Conservation (phyloP, 1,284 basidiomycete species). For the Papiliotrema fonsecae region DNA sequence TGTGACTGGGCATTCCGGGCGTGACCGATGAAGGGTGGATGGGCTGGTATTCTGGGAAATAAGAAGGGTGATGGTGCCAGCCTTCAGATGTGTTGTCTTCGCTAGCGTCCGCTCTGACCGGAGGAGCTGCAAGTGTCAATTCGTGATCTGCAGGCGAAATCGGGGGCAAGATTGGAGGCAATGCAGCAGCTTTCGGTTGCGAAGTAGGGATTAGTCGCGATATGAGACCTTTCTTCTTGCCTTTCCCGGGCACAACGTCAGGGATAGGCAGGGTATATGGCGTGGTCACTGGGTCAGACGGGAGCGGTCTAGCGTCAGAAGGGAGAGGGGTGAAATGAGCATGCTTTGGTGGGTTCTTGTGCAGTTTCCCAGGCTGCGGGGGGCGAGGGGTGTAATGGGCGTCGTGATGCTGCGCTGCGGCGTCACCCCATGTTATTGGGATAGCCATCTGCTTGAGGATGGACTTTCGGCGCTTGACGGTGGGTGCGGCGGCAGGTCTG, state of each 20-base stretch:
- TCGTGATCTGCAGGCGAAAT: not conserved
- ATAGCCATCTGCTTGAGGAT: conserved; percentile 5
- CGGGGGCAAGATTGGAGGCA: too few species aligned
- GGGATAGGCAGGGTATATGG: too few species aligned
- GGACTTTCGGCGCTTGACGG: not conserved
- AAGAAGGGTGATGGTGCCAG: conserved; percentile 31
- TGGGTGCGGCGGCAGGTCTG: conserved; percentile 2
- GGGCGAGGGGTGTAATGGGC: not conserved
- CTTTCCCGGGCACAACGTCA: too few species aligned
- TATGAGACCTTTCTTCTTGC: too few species aligned
- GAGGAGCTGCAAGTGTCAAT: not conserved
- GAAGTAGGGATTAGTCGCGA: too few species aligned
- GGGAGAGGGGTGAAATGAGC: conserved; percentile 5
- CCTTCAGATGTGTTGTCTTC: not conserved
- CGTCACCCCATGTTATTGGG: conserved; percentile 4
- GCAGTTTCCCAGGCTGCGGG: conserved; percentile 1
- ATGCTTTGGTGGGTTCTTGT: conserved; percentile 3
- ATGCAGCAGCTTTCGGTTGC: too few species aligned
- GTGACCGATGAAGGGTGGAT: conserved; percentile 2
- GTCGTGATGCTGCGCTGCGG: not conserved
- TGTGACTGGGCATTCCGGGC: not conserved
- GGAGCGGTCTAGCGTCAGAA: not conserved
- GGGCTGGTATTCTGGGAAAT: conserved; percentile 34
- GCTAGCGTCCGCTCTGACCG: not conserved
- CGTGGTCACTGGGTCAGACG: not conserved